phyloP scores from a whole-genome alignment of 2,329 filamentous ascomycete species.

The Monosporascus cannonballus region DNA sequence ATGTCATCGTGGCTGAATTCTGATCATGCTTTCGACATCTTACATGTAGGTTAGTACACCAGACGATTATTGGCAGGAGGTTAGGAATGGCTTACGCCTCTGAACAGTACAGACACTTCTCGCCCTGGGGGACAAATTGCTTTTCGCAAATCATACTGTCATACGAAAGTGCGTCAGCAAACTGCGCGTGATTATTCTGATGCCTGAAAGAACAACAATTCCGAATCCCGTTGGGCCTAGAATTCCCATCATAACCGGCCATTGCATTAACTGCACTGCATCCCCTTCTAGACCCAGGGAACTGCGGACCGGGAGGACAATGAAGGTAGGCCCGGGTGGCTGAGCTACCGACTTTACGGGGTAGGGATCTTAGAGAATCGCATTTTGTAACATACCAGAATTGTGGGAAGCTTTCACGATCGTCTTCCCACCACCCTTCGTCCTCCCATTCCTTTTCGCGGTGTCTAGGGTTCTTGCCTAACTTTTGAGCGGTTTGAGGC shows the following conservation, averaged over 20 bases:
- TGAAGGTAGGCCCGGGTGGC: too few relatives aligned
- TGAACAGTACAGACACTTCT: slow-evolving; percentile 56
- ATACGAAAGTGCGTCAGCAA: slow-evolving; percentile 21
- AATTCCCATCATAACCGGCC: too few relatives aligned
- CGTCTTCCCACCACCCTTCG: slow-evolving; percentile 45
- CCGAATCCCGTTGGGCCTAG: slow-evolving; percentile 2
- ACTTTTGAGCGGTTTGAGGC: slow-evolving; percentile 36
- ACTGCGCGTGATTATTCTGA: slow-evolving; percentile 2
- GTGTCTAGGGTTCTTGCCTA: slow-evolving; percentile 45
- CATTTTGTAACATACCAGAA: slow-evolving; percentile 48
- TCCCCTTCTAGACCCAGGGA: too few relatives aligned
- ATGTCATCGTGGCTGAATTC: slow-evolving; percentile 26
- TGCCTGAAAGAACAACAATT: slow-evolving; percentile 20
- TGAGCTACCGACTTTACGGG: too few relatives aligned
- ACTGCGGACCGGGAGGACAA: too few relatives aligned
- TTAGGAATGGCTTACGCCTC: slow-evolving; percentile 44
- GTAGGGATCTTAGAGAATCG: not conserved
- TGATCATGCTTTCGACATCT: slow-evolving; percentile 52
- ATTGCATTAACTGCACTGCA: too few relatives aligned
- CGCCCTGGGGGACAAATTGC: slow-evolving; percentile 55
- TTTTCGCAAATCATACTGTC: slow-evolving; percentile 61
- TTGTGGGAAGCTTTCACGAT: slow-evolving; percentile 58
- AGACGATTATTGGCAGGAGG: slow-evolving; percentile 8
- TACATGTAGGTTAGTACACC: slow-evolving; percentile 19
- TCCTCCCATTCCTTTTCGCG: slow-evolving; percentile 46